phyloP scores from a whole-genome alignment of 169 alveolate species.

The Plasmodium blacklocki region DNA sequence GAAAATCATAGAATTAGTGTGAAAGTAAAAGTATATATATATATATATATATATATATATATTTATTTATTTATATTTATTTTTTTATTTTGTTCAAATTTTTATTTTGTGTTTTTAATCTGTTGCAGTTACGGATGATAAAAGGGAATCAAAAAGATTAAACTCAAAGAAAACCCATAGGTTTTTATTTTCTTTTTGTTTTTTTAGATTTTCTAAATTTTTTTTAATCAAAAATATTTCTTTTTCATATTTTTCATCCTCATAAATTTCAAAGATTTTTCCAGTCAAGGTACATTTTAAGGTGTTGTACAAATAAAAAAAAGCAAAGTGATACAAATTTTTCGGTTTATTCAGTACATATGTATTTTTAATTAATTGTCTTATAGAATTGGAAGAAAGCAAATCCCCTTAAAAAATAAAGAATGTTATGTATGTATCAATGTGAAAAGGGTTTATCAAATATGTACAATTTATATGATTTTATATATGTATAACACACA shows the following conservation, averaged over 20 bases:
- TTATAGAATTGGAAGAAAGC: slow-evolving; percentile 19
- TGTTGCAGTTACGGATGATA: slow-evolving; percentile 21
- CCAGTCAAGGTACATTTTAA: slow-evolving; percentile 63
- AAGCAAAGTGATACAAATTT: slow-evolving; percentile 37
- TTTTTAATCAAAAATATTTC: slow-evolving; percentile 34
- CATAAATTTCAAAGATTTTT: slow-evolving; percentile 23
- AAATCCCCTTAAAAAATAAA: slow-evolving; percentile 21
- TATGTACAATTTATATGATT: too few relatives aligned
- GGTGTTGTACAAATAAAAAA: slow-evolving; percentile 58
- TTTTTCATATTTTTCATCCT: slow-evolving; percentile 42
- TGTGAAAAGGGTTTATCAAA: too few relatives aligned
- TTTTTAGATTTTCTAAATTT: slow-evolving; percentile 15
- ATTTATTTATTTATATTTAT: not conserved
- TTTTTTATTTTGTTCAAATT: not conserved
- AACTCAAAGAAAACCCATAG: slow-evolving; percentile 58
- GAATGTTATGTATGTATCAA: not conserved
- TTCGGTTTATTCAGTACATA: slow-evolving; percentile 20
- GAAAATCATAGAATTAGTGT: too few relatives aligned
- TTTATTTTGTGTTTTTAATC: not conserved
- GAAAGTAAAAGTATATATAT: not conserved
- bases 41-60: slow-evolving; percentile 7
- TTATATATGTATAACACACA: too few relatives aligned
- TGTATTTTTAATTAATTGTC: slow-evolving; percentile 17
- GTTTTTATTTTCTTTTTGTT: slow-evolving; percentile 8
- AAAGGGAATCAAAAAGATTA: slow-evolving; percentile 20